These are phyloP conservation scores for Ceratobasidium sp. DNA, from an alignment of 1,284 basidiomycete species.

Conservation along the genomic window DNA sequence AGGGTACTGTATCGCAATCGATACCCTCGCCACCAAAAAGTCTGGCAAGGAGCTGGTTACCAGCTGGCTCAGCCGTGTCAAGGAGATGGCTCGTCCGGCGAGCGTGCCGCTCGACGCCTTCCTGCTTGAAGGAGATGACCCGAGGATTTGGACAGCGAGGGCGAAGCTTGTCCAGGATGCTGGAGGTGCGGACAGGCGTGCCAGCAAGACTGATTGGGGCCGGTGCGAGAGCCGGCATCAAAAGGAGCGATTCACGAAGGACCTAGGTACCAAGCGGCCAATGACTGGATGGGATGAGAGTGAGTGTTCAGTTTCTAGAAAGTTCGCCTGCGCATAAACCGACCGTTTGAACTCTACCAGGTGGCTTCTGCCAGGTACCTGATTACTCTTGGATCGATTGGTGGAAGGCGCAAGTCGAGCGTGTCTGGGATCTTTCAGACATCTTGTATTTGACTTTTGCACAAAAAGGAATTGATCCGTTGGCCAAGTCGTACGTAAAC, in stretches of 20 bases:
- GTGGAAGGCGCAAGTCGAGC: conserved; percentile 88
- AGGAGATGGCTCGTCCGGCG: conserved; percentile 78
- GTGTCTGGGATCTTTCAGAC: conserved; percentile 94
- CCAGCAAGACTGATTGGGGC: conserved; percentile 86
- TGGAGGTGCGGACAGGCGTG: conserved; percentile 61
- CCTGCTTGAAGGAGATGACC: conserved; percentile 88
- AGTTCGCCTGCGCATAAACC: background rate
- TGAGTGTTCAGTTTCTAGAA: conserved; percentile 47
- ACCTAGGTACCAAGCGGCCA: conserved; percentile 82
- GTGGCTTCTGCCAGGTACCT: conserved; percentile 84
- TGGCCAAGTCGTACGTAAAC: conserved; percentile 78
- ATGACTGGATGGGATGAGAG: conserved; percentile 95
- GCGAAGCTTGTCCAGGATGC: conserved; percentile 80
- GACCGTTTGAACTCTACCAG: conserved; percentile 50
- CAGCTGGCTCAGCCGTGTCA: conserved; percentile 75
- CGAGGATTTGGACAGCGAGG: conserved; percentile 86
- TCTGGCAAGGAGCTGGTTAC: conserved; percentile 64
- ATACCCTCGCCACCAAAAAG: conserved; percentile 47
- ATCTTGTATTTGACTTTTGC: conserved; percentile 86
- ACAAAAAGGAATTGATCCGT: conserved; percentile 79
- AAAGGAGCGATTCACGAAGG: conserved; percentile 83
- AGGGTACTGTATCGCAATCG: conserved; percentile 84
- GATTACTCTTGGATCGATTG: conserved; percentile 96
- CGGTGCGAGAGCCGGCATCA: conserved; percentile 93
- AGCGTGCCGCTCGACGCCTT: conserved; percentile 92